Conservation (phyloP, 2,329 filamentous ascomycete species). For the Botrytis byssoidea region DNA sequence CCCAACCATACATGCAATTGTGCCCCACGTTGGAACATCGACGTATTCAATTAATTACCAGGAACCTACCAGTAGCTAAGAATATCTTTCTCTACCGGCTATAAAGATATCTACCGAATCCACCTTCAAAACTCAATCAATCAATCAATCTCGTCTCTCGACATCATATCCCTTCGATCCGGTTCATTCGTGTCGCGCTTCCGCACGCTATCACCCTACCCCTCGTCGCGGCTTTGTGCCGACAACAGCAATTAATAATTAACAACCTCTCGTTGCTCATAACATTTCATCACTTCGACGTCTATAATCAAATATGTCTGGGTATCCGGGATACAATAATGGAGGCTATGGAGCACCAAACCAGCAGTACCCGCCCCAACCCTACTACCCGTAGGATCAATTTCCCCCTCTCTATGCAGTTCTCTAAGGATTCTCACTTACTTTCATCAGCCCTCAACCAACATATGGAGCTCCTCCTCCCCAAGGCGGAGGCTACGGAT, state of each 20-base stretch:
- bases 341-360: conserved; percentile 44
- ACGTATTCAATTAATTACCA: background rate
- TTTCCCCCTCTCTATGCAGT: conserved; percentile 11
- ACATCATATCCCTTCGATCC: background rate
- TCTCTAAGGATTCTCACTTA: conserved; percentile 3
- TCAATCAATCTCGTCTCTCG: background rate
- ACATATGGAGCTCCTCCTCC: conserved; percentile 37
- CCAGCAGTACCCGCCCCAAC: conserved; percentile 42
- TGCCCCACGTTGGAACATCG: conserved; percentile 6
- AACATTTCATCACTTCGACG: background rate
- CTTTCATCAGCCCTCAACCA: conserved; percentile 27
- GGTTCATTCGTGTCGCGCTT: conserved; percentile 3
- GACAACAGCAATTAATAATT: background rate
- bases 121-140: conserved; percentile 5
- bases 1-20: background rate
- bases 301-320: conserved; percentile 51
- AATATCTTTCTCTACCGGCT: background rate
- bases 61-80: background rate
- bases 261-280: background rate
- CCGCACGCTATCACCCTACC: background rate
- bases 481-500: conserved; percentile 45
- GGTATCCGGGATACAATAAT: conserved; percentile 58
- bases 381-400: conserved; percentile 50
- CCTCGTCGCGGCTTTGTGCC: conserved; percentile 11
- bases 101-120: conserved; percentile 19